Conservation (phyloP, 495 filamentous ascomycete genomes). For the Stereocaulon alpinum region DNA sequence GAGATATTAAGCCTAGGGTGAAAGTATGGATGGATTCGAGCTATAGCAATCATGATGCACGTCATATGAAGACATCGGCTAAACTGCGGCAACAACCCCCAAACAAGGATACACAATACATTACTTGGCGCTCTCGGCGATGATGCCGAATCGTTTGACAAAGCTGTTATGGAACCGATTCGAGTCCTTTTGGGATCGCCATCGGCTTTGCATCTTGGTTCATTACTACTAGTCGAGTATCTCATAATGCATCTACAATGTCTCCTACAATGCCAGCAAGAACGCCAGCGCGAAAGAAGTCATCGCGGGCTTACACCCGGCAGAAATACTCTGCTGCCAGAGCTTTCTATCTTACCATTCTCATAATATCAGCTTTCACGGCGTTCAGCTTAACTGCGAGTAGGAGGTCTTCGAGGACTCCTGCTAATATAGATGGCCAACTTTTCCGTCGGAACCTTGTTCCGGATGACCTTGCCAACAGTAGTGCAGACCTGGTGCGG, state of each 20-base stretch:
- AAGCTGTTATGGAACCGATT: neutral
- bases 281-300: conserved; percentile 12
- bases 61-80: neutral
- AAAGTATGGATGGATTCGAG: no score
- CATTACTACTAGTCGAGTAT: neutral
- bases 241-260: conserved; percentile 20
- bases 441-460: neutral
- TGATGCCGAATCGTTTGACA: neutral
- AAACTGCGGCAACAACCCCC: neutral
- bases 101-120: neutral
- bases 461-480: neutral
- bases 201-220: neutral
- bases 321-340: conserved; percentile 25
- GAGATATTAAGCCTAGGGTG: no score
- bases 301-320: conserved; percentile 2
- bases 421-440: neutral
- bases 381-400: conserved; percentile 21
- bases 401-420: neutral
- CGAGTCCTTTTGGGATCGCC: neutral
- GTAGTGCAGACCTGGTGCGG: conserved; percentile 18
- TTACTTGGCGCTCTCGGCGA: conserved; percentile 1
- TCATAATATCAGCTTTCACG: conserved; percentile 26
- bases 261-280: conserved; percentile 14
- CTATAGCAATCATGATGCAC: no score
- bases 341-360: conserved; percentile 30